Evolutionary conservation across 2,329 filamentous ascomycete species (phyloP).

Genomic region (Phaeomoniella chlamydospora): DNA sequence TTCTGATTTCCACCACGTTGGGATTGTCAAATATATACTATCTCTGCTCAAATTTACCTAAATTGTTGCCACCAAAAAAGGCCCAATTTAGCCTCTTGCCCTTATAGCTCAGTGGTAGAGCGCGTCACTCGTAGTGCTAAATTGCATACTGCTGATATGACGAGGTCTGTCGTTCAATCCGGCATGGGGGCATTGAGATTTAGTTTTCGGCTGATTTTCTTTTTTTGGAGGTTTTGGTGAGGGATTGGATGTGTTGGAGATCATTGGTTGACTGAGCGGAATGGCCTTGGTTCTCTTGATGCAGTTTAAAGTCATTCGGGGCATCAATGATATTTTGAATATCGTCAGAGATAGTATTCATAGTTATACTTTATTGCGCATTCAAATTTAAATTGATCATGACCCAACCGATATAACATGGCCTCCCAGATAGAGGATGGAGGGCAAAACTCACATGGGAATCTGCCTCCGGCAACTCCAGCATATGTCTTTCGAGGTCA

Average conservation of each 20-base stretch:
- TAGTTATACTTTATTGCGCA: background rate
- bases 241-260: background rate
- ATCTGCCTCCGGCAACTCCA: conserved; percentile 37
- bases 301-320: background rate
- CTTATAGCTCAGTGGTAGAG: conserved; percentile 12
- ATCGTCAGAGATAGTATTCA: background rate
- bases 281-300: background rate
- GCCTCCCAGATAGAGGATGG: too few relatives aligned
- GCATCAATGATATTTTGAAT: background rate
- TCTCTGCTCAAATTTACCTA: too few relatives aligned
- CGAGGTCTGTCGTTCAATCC: conserved; percentile 13
- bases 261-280: background rate
- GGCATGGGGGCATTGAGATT: conserved; percentile 5
- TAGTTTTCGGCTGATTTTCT: background rate
- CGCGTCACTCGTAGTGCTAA: conserved; percentile 12
- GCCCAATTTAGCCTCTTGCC: too few relatives aligned
- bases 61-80: background rate
- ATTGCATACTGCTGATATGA: conserved; percentile 5
- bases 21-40: too few relatives aligned
- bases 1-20: too few relatives aligned
- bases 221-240: conserved; percentile 1
- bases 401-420: background rate
- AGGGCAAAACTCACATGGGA: too few relatives aligned
- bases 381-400: conserved; percentile 1
- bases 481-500: conserved; percentile 74